phyloP scores from a whole-genome alignment of 768 basidiomycete species.

The Lyophyllum shimeji region DNA sequence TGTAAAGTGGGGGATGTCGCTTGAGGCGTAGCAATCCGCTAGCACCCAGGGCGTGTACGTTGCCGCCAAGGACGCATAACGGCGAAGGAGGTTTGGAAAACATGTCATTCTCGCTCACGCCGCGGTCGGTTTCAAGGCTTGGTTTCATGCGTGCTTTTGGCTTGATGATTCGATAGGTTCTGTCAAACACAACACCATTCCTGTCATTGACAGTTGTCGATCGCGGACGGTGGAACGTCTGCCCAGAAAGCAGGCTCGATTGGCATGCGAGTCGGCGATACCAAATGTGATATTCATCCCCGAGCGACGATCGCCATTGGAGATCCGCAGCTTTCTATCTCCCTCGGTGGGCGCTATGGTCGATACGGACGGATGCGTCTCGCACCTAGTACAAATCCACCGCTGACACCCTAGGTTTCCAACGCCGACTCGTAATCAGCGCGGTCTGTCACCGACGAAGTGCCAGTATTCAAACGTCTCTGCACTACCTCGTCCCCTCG shows the following conservation, averaged over 20 bases:
- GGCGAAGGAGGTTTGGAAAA: too few relatives aligned
- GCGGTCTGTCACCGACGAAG: too few relatives aligned
- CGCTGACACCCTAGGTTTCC: too few relatives aligned
- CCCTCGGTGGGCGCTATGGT: background rate
- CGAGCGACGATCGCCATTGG: background rate
- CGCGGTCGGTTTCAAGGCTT: too few relatives aligned
- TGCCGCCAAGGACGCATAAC: background rate
- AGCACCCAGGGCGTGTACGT: background rate
- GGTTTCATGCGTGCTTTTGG: background rate
- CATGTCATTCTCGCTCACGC: background rate
- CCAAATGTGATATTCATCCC: background rate
- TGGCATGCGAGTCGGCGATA: background rate
- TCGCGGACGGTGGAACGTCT: background rate
- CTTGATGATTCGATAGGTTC: background rate
- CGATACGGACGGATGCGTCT: background rate
- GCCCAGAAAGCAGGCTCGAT: background rate
- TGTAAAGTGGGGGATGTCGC: background rate
- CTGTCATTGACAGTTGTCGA: background rate
- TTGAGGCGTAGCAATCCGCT: too few relatives aligned
- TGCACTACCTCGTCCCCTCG: slow-evolving; percentile 24
- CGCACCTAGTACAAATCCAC: background rate
- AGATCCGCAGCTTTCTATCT: background rate
- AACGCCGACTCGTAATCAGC: too few relatives aligned
- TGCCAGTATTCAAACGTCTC: background rate
- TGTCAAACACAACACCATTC: background rate